Evolutionary conservation across 257 asterid genomes (phyloP).

Genomic region (Sherardia arvensis): DNA sequence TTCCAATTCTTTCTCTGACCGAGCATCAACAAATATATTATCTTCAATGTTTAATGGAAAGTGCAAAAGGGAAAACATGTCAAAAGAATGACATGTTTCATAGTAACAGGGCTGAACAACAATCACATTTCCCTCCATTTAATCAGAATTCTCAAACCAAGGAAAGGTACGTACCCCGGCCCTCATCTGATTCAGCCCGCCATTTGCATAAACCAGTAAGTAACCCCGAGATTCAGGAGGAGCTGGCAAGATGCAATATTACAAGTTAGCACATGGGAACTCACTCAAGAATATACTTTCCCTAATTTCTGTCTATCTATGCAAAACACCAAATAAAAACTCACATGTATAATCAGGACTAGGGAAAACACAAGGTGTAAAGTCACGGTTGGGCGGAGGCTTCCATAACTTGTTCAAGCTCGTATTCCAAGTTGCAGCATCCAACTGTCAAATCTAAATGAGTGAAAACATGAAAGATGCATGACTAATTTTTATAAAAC

Average conservation of each 20-base stretch:
- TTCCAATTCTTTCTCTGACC: too few relatives aligned
- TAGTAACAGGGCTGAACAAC: neutral
- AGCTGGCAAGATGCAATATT: constrained; percentile 30
- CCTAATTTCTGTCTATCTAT: neutral
- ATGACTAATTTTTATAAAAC: constrained; percentile 31
- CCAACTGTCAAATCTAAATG: constrained; percentile 83
- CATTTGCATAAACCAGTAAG: constrained; percentile 85
- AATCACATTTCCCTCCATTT: neutral
- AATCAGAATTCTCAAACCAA: neutral
- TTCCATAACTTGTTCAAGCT: constrained; percentile 62
- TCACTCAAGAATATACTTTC: neutral
- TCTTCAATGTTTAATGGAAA: neutral
- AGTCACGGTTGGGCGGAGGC: constrained; percentile 62
- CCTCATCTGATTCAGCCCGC: constrained; percentile 97
- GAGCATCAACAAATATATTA: neutral
- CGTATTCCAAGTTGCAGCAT: constrained; percentile 33
- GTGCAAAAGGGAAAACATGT: neutral
- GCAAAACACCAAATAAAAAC: constrained; percentile 13
- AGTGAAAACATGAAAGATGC: constrained; percentile 63
- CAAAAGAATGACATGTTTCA: neutral
- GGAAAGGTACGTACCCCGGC: constrained; percentile 65
- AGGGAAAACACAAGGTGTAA: constrained; percentile 64
- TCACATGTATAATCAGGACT: constrained; percentile 54
- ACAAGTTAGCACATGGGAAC: neutral
- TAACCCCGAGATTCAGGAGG: constrained; percentile 74